These are phyloP conservation scores for Cryptosporidium felis DNA, from an alignment of 169 alveolate genomes.

Conservation along the genomic window DNA sequence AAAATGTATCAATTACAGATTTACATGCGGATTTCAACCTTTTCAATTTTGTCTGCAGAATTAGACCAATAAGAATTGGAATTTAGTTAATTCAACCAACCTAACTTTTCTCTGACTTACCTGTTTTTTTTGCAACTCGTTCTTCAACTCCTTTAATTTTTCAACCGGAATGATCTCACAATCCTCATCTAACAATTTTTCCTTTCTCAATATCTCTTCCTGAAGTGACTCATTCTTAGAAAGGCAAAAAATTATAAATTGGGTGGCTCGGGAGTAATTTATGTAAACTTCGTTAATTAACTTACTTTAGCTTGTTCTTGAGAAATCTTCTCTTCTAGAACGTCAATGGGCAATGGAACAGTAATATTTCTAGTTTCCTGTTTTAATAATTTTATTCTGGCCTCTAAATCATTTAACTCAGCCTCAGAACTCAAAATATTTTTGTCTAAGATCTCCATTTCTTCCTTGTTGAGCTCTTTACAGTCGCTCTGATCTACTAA, in stretches of 20 bases:
- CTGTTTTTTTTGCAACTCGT: not conserved
- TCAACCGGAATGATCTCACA: conserved; percentile 29
- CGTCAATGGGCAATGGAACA: conserved; percentile 44
- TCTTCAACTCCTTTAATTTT: conserved; percentile 29
- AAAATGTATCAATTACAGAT: conserved; percentile 35
- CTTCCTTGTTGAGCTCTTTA: conserved; percentile 63
- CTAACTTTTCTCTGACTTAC: conserved; percentile 34
- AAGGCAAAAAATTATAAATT: not conserved
- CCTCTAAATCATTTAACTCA: conserved; percentile 31
- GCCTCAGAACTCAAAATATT: conserved; percentile 5
- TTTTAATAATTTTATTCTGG: conserved; percentile 13
- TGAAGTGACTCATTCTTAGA: conserved; percentile 12
- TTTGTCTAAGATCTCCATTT: conserved; percentile 58
- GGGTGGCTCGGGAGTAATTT: not conserved
- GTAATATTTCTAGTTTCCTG: conserved; percentile 58
- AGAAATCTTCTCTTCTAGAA: conserved; percentile 19
- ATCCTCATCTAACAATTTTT: conserved; percentile 17
- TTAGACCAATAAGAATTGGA: not conserved
- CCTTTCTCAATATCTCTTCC: conserved; percentile 47
- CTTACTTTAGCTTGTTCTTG: conserved; percentile 25
- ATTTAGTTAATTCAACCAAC: not conserved
- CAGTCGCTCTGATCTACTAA: conserved; percentile 79
- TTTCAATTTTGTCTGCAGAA: conserved; percentile 28
- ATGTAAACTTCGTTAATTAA: not conserved
- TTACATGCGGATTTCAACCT: conserved; percentile 36